A percentile compares a stretch with the other conserved stretches of the same genome.
Conservation (phyloP, 345 rosid genomes). For the Aquilaria sinensis region DNA sequence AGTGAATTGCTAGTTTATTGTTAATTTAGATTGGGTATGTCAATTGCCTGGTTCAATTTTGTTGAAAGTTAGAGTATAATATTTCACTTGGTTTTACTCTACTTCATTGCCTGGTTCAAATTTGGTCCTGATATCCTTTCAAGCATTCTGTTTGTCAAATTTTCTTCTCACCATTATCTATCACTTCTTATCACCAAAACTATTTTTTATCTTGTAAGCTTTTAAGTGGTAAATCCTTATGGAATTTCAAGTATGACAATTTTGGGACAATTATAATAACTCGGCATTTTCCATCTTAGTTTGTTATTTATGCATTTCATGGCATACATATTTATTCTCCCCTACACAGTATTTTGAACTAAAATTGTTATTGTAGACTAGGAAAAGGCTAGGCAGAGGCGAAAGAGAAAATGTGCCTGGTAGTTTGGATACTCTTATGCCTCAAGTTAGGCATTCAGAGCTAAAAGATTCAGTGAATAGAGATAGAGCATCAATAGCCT, state of each 20-base stretch:
- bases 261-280: too few species aligned
- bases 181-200: too few species aligned
- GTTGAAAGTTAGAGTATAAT: background rate
- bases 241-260: too few species aligned
- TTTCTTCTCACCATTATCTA: background rate
- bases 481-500: conserved; percentile 72
- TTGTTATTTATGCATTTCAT: background rate
- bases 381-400: conserved; percentile 65
- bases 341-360: conserved; percentile 7
- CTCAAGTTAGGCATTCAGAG: conserved; percentile 58
- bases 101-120: conserved; percentile 6
- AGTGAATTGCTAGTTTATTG: too few species aligned
- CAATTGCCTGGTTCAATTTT: too few species aligned
- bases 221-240: too few species aligned
- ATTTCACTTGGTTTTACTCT: conserved; percentile 6
- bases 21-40: too few species aligned
- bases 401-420: conserved; percentile 47
- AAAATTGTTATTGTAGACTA: conserved; percentile 38
- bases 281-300: too few species aligned
- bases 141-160: background rate
- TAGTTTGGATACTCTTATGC: conserved; percentile 43
- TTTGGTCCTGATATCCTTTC: background rate
- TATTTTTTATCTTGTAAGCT: too few species aligned
- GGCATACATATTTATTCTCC: background rate
- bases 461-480: conserved; percentile 52